phyloP scores from a whole-genome alignment of 179 eudicot species.

The Silene coronaria region DNA sequence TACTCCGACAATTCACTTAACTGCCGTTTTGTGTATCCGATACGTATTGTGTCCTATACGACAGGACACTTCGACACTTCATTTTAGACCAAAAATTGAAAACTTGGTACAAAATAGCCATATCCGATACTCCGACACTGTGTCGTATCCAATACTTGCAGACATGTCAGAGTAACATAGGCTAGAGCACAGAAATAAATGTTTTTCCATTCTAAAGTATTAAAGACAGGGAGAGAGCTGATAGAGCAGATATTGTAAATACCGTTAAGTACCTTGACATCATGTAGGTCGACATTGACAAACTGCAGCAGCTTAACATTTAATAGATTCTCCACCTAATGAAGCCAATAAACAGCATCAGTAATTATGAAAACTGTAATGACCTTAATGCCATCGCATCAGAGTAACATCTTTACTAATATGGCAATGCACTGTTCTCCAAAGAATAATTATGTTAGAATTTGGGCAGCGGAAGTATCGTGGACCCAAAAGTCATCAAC shows the following conservation, averaged over 20 bases:
- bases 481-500: too few species aligned
- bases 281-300: conserved; percentile 63
- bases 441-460: background rate
- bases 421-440: background rate
- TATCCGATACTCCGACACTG: too few species aligned
- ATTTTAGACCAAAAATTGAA: too few species aligned
- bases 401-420: background rate
- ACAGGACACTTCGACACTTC: too few species aligned
- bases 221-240: background rate
- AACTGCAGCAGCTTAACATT: conserved; percentile 64
- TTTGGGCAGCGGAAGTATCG: too few species aligned
- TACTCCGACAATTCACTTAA: too few species aligned
- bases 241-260: conserved; percentile 19
- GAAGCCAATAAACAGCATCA: conserved; percentile 28
- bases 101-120: too few species aligned
- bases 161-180: too few species aligned
- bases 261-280: conserved; percentile 71
- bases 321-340: conserved; percentile 67
- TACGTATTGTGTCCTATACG: too few species aligned
- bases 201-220: background rate
- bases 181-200: background rate
- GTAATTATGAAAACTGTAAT: background rate
- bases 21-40: too few species aligned
- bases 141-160: too few species aligned
- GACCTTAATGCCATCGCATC: background rate